Percentiles rank a stretch among this genome's conserved stretches.
phyloP scores from a whole-genome alignment of 129 eudicot genomes.

The Arctium minus region DNA sequence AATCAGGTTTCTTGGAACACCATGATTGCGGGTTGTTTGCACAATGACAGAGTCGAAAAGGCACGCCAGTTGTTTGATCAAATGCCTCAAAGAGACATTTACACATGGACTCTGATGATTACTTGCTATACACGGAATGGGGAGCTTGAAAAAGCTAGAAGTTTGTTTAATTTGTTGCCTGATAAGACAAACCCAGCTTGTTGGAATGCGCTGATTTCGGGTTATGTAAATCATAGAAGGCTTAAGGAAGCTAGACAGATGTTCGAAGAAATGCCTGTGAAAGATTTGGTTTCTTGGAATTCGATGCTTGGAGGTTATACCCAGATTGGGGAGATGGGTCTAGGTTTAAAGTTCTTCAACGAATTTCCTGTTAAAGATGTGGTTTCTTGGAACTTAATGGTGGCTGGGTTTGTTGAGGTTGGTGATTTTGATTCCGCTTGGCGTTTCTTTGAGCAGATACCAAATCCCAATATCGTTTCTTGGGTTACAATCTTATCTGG shows the following conservation, averaged over 20 bases:
- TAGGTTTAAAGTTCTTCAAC: conserved; percentile 38
- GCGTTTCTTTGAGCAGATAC: conserved; percentile 32
- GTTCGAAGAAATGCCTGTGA: conserved; percentile 49
- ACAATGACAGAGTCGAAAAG: conserved; percentile 31
- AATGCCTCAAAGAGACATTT: conserved; percentile 46
- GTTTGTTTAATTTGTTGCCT: conserved; percentile 33
- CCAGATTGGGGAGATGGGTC: conserved; percentile 41
- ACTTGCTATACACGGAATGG: conserved; percentile 45
- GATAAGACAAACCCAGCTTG: conserved; percentile 51
- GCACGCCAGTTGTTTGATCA: conserved; percentile 51
- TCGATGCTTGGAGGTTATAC: conserved; percentile 63
- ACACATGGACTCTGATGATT: conserved; percentile 50
- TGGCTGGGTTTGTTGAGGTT: conserved; percentile 50
- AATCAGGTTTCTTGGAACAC: conserved; percentile 70
- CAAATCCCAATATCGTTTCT: conserved; percentile 44
- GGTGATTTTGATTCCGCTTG: conserved; percentile 52
- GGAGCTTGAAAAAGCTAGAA: conserved; percentile 42
- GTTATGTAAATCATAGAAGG: conserved; percentile 37
- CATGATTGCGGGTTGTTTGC: conserved; percentile 59
- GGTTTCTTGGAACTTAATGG: conserved; percentile 56
- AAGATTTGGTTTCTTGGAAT: conserved; percentile 54
- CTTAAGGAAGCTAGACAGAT: conserved; percentile 35
- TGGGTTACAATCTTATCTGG: conserved; percentile 57
- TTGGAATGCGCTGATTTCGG: conserved; percentile 61
- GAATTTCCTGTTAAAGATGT: conserved; percentile 45